Base-by-base conservation (phyloP, 345 rosid species). In the Lagerstroemia speciosa region DNA sequence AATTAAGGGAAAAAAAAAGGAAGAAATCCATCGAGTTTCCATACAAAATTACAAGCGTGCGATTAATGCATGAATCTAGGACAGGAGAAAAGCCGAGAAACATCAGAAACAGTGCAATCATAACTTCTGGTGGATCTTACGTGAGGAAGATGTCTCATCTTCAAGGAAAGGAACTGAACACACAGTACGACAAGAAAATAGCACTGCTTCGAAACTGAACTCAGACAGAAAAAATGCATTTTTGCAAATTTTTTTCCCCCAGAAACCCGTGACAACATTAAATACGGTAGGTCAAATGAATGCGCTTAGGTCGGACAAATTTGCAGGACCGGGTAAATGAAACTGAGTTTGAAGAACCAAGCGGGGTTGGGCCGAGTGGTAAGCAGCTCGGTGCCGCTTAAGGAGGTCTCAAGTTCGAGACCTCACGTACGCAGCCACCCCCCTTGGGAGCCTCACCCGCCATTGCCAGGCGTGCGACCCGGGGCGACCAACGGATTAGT, bases 191-290 rank as follows among this genome's bases (percentile, higher is more conserved):
- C 78, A 67, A 12, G 20, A n/a, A n/a, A n/a, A n/a, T n/a, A n/a
- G n/a, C n/a, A n/a, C n/a, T 17, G 24, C 7, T 14, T 6, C 24
- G 37, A 5, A 27, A 34, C 8, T 38, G 43, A 38, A 61, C 10
- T 10, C 2, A 40, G 15, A 34, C 38, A 2, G 12, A 20, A 19
- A 29, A 22, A 19, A 14, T n/a, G 6, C 24, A 26, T 53, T 33
- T 61, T 67, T 71, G 52, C 62, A 67, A 62, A 20, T 73, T 64
- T 29, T 45, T 53, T 40, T 37, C 40, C 11, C 11, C 16, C 8
- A 22, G 0, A 34, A 55, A 24, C 87, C 74, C 86, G 84, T 77
- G 91, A 83, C 17, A 14, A 43, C 71, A 73, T 64, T 80, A 40
- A 83, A 69, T 71, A 36, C 17, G 77, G 36, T 67, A 0, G 70